A percentile compares a stretch with the other conserved stretches of the same genome.
phyloP scores from a whole-genome alignment of 2,329 filamentous ascomycete species.

The Camptophora hylomeconis region DNA sequence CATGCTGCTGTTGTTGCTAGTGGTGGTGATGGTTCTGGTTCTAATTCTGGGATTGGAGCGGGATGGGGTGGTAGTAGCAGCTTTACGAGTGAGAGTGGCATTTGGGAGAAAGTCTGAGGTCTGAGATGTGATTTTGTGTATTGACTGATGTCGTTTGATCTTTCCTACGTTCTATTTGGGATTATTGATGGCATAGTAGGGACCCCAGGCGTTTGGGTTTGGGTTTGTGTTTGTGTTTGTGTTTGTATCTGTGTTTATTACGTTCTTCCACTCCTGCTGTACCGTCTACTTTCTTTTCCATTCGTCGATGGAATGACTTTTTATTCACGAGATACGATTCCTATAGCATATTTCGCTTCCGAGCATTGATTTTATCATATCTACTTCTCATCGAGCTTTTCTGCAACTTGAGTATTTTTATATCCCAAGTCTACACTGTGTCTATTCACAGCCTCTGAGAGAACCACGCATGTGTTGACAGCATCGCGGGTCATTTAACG shows the following conservation, averaged over 20 bases:
- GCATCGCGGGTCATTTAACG: slow-evolving; percentile 8
- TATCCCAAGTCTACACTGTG: neutral
- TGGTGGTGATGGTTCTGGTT: neutral
- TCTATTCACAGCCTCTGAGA: slow-evolving; percentile 5
- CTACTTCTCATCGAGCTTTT: no score
- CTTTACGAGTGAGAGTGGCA: slow-evolving; percentile 12
- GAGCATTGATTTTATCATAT: no score
- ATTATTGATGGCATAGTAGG: neutral
- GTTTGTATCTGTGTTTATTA: no score
- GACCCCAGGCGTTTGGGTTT: no score
- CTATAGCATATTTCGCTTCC: no score
- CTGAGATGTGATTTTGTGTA: neutral
- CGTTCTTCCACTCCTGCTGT: slow-evolving; percentile 1
- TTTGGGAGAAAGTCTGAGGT: slow-evolving; percentile 17
- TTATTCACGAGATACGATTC: no score
- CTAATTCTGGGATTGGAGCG: slow-evolving; percentile 1
- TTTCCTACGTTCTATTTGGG: neutral
- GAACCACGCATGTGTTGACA: slow-evolving; percentile 9
- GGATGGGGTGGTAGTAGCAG: slow-evolving; percentile 1
- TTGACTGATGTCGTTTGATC: slow-evolving; percentile 1
- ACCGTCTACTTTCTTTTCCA: neutral
- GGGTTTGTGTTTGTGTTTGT: no score
- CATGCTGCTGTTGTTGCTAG: slow-evolving; percentile 1
- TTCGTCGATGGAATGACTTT: no score
- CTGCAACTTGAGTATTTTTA: no score